Base-by-base conservation (phyloP, 2,329 filamentous ascomycete species). In the Pseudocercospora crystallina region DNA sequence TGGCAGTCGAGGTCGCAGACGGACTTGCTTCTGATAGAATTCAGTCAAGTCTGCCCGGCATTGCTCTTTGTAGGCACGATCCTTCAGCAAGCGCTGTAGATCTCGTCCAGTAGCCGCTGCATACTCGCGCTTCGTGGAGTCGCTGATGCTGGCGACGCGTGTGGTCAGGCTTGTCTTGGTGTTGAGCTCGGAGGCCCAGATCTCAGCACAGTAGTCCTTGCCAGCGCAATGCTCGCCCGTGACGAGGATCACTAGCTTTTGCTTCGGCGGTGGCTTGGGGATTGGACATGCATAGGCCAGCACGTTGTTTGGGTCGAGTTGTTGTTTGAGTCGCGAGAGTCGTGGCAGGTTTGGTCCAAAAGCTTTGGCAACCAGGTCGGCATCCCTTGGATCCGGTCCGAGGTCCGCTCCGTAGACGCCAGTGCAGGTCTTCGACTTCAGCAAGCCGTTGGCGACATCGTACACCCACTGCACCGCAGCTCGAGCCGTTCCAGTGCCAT, bases 371-470 rank as follows among this genome's bases (percentile, higher is more conserved):
- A 79, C 80, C 13, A 86, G 70, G 1, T 50, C 52, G 0, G 66
- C 63, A 57, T 86, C 83, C 71, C 82, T 69, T 0, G 80, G 79
- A 54, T 85, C 81, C 2, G 81, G 81, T 9, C 83, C 82, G 17
- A 86, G 80, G 59, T 86, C 83, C 3, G 82, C 81, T 20, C 78
- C 68, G 59, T 86, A 86, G 7, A 63, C 73, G 57, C 82, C 82
- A 41, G 12, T 36, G 34, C 34, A n/a, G 40, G 36, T 64, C 57
- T 77, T 77, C 33, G 77, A 50, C 8, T 80, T 72, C 49, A 83
- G 60, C 63, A 86, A 65, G 10, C 72, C 57, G 5, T 7, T 42
- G 39, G 65, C 76, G 43, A 81, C 70, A 1, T 72, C 53, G 61
- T 85, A 85, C 13, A 85, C 82, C 82, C 83, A 86, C 4, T 61